phyloP scores from a whole-genome alignment of 768 basidiomycete genomes.

The Mycena pura region DNA sequence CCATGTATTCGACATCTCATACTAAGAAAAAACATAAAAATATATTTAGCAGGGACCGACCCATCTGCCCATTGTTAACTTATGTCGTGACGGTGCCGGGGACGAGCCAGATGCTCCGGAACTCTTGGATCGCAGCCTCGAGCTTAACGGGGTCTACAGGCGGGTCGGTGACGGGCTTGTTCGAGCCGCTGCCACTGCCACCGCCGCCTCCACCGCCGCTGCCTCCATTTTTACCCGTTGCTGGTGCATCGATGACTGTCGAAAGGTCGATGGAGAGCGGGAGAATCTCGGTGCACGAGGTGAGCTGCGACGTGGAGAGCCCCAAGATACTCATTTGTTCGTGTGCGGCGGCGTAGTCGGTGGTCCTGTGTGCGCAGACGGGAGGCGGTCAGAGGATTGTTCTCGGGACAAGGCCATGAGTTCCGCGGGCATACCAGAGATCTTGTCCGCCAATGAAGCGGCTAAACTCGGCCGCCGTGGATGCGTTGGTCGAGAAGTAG shows the following conservation, averaged over 20 bases:
- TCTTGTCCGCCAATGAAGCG: conserved; percentile 19
- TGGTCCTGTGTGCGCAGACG: neutral
- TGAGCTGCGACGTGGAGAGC: neutral
- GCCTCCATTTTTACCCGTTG: too few relatives aligned
- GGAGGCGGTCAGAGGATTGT: too few relatives aligned
- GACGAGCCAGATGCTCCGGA: too few relatives aligned
- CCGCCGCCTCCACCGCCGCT: neutral
- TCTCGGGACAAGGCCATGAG: neutral
- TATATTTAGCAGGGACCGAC: too few relatives aligned
- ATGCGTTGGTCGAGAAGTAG: conserved; percentile 15
- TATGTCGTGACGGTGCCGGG: too few relatives aligned
- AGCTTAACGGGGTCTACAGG: neutral
- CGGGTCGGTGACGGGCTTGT: neutral
- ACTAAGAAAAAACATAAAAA: too few relatives aligned
- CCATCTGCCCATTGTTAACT: too few relatives aligned
- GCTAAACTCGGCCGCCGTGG: conserved; percentile 11
- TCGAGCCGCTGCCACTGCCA: neutral
- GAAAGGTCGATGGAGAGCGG: conserved; percentile 17
- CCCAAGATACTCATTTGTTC: conserved; percentile 20
- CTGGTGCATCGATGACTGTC: neutral
- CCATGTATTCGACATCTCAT: too few relatives aligned
- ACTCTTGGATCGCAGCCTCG: conserved; percentile 23
- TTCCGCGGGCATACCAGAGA: conserved; percentile 7
- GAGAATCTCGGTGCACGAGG: conserved; percentile 24
- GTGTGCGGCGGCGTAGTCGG: conserved; percentile 23